These are phyloP conservation scores for Arachis hypogaea DNA, from an alignment of 306 rosid genomes.

Conservation along the genomic window DNA sequence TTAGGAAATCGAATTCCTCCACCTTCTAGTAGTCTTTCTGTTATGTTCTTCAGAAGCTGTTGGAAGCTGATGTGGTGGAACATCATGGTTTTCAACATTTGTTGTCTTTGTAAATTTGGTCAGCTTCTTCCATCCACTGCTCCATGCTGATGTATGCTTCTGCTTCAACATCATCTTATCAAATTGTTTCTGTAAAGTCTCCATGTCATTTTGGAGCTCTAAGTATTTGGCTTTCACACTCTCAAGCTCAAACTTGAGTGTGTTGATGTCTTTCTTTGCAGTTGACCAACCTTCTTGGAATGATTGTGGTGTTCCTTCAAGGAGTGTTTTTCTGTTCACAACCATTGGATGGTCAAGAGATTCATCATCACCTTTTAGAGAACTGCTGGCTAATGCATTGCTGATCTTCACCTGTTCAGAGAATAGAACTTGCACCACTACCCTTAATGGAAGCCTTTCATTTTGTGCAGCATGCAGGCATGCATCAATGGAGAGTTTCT, in stretches of 20 bases:
- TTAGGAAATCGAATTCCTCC: conserved; percentile 96
- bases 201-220: conserved; percentile 90
- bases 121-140: conserved; percentile 95
- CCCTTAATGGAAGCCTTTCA: conserved; percentile 92
- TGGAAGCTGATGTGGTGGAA: conserved; percentile 50
- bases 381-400: conserved; percentile 67
- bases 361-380: conserved; percentile 72
- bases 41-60: conserved; percentile 51
- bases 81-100: conserved; percentile 55
- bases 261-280: conserved; percentile 94
- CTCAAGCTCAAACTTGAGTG: conserved; percentile 90
- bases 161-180: conserved; percentile 82
- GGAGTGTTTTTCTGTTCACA: conserved; percentile 74
- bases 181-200: conserved; percentile 82
- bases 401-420: conserved; percentile 93
- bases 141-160: conserved; percentile 88
- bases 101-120: conserved; percentile 78
- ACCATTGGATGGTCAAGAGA: conserved; percentile 69
- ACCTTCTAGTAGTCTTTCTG: conserved; percentile 74
- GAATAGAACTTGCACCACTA: conserved; percentile 95
- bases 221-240: conserved; percentile 78
- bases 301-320: conserved; percentile 92
- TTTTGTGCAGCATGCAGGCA: conserved; percentile 99
- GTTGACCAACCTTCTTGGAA: conserved; percentile 98
- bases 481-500: conserved; percentile 95